These are phyloP conservation scores for Camelina neglecta DNA, from an alignment of 345 rosid genomes.

Conservation along the genomic window DNA sequence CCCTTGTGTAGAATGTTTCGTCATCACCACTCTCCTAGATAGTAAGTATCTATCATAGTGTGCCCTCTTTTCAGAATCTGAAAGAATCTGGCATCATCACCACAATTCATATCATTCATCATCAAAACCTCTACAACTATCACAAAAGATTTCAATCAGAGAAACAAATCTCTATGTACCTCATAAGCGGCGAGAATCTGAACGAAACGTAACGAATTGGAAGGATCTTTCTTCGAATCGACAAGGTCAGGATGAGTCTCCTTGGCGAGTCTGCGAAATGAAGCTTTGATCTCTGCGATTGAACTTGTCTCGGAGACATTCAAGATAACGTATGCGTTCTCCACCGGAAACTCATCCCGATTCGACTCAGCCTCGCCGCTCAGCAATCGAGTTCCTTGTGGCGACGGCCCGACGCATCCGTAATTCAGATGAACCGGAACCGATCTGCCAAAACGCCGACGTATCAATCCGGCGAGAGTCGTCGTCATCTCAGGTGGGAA, in stretches of 20 bases:
- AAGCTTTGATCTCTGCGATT: conserved; percentile 81
- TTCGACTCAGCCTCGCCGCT: conserved; percentile 55
- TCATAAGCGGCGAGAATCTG: conserved; percentile 93
- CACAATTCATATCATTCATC: conserved; percentile 25
- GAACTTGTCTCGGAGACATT: conserved; percentile 73
- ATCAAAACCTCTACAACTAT: conserved; percentile 13
- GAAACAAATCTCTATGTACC: conserved; percentile 45
- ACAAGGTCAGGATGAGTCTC: conserved; percentile 92
- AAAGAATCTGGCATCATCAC: conserved; percentile 77
- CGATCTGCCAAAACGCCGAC: conserved; percentile 39
- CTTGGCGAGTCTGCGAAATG: conserved; percentile 83
- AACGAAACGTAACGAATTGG: conserved; percentile 68
- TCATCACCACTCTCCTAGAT: conserved; percentile 61
- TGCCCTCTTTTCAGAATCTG: conserved; percentile 69
- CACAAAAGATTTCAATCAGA: conserved; percentile 1
- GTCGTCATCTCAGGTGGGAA: conserved; percentile 38
- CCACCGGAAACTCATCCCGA: conserved; percentile 60
- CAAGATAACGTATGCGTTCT: conserved; percentile 76
- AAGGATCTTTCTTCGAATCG: conserved; percentile 48
- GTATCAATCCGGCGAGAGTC: conserved; percentile 42
- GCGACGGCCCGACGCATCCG: conserved; percentile 21
- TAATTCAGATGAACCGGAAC: conserved; percentile 33
- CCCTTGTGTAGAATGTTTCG: conserved; percentile 50
- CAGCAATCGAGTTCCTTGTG: conserved; percentile 49
- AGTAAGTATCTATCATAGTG: conserved; percentile 70